Percentiles rank a stretch among this genome's conserved stretches.
These are phyloP conservation scores for Leishmania turanica DNA, from an alignment of 208 protist genomes.

Conservation along the genomic window DNA sequence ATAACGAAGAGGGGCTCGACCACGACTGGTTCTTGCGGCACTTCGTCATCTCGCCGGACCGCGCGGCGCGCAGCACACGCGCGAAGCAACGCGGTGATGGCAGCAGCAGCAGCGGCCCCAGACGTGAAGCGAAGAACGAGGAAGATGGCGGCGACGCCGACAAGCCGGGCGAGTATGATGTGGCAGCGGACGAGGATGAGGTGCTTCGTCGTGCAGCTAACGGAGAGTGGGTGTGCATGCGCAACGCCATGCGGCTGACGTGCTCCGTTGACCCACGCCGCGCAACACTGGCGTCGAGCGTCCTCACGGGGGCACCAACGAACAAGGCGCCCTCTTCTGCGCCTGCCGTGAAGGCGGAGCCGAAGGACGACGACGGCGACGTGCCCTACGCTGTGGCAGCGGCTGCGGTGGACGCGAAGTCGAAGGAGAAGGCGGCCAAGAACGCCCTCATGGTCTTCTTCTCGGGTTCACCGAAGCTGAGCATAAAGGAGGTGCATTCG, in stretches of 20 bases:
- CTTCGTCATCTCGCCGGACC: constrained; percentile 52
- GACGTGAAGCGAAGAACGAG: constrained; percentile 16
- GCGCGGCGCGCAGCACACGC: constrained; percentile 17
- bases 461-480: constrained; percentile 45
- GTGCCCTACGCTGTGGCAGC: background rate
- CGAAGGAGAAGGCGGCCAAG: constrained; percentile 19
- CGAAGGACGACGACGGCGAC: constrained; percentile 7
- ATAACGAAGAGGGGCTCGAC: constrained; percentile 47
- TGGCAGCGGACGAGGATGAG: constrained; percentile 26
- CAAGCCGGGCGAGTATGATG: constrained; percentile 12
- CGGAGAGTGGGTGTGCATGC: constrained; percentile 57
- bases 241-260: constrained; percentile 65
- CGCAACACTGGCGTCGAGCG: background rate
- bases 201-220: constrained; percentile 29
- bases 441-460: constrained; percentile 72
- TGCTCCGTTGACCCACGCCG: constrained; percentile 26
- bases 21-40: constrained; percentile 77
- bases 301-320: background rate
- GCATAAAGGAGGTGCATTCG: constrained; percentile 53
- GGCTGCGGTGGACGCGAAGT: background rate
- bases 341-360: constrained; percentile 13
- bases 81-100: constrained; percentile 6
- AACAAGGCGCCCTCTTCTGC: background rate
- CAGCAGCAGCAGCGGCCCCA: background rate
- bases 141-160: constrained; percentile 14